Base-by-base conservation (phyloP, 202 grass and related monocot genomes). In the Panicum hallii region DNA sequence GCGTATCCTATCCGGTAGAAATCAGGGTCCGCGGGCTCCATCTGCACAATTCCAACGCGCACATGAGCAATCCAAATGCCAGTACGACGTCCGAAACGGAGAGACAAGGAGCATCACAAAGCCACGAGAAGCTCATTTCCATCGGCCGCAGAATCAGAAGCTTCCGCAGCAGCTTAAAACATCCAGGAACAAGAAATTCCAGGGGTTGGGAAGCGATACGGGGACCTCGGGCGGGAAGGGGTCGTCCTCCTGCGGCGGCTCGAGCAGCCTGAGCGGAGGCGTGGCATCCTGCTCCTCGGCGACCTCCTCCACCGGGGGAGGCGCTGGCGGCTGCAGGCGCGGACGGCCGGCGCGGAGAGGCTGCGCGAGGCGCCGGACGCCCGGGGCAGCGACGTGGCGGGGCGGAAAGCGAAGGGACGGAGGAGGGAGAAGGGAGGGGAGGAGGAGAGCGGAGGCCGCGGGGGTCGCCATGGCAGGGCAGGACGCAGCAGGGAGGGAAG, bases 1-100 rank as follows among this genome's bases (percentile, higher is more conserved):
- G 79, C 88, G 79, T 93, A 98, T 19, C 93, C 95, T 54, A 98
- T 98, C 78, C 91, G 75, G 77, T 98, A 98, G 54, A 98, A 98
- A 54, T 98, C 95, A 14, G 93, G 95, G 83, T 98, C 95, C 20
- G 91, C 88, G 5, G 91, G 89, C 63, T 90, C 89, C 89, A 95
- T 86, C 95, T 98, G 87, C 81, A 69, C 4, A 72, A 65, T 55
- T 28, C 28, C 28, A 42, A 74, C 15, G 14, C 23, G 45, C 55
- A 13, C 50, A 74, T 0, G 69, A 19, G 55, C 52, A 62, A 70
- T 41, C 16, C 49, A 63, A 86, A 77, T 14, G 36, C 47, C 63
- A 82, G 46, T 58, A n/a, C 49, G 54, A 17, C 12, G 56, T 7
- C 7, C 13, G 13, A 41, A 41, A 83, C 17, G 34, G 30, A 72